Base-by-base conservation (phyloP, 495 filamentous ascomycete species). In the Aspergillus heteromorphus region DNA sequence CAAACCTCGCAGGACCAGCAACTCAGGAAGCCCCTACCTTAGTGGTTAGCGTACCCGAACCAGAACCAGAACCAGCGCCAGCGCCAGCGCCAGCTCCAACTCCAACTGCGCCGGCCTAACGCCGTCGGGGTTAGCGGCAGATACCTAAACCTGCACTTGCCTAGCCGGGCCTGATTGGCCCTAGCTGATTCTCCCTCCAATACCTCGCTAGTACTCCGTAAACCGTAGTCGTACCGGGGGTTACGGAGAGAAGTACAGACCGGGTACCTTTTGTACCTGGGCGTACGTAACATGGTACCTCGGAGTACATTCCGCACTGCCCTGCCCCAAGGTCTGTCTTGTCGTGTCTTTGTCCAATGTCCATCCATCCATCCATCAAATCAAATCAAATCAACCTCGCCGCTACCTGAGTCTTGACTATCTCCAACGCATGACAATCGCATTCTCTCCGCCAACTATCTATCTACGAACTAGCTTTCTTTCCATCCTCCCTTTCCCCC, bases 1-100 rank as follows among this genome's bases (percentile, higher is more conserved):
- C 21, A n/a, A 27, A 18, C 40, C 38, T 34, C 11, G 31, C 42
- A n/a, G n/a, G n/a, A n/a, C n/a, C n/a, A n/a, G n/a, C 20, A 31
- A 45, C 17, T 43, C 0, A 5, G 16, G 40, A 6, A 6, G 18
- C 40, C 17, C 4, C 20, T 23, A n/a, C 30, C 25, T 23, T 6
- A 57, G 54, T 48, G 51, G 29, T 27, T 48, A 29, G 45, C 56
- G 21, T 51, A 53, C 58, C 57, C 51, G 53, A 59, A 54, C 60
- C 49, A 57, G 36, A 34, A 13, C 49, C 53, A 49, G 45, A 40
- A 19, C 34, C n/a, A 34, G 9, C 30, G 9, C 30, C 30, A 8
- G 30, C 30, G n/a, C n/a, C n/a, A 57, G 36, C 27, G n/a, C 49
- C 53, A 49, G 45, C 45, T 29, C 34, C n/a, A 34, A 8, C 30